Evolutionary conservation across 441 rosid genomes (phyloP), one percentile per base, ranked within the genome.

Genomic region (Daphne laureola): DNA sequence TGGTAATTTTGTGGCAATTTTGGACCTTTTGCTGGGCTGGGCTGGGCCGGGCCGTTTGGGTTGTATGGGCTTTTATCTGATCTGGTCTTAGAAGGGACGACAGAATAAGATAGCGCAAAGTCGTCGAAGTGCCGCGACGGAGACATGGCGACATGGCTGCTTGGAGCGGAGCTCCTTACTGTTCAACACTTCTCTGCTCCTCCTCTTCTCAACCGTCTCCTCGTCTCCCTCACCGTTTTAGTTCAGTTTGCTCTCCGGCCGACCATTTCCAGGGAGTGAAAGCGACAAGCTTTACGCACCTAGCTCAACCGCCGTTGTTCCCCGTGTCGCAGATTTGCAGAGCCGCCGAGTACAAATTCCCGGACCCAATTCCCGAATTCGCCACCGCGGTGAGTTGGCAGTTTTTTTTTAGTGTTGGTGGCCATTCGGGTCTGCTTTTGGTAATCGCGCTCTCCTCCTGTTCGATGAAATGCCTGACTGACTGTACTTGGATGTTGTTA

Each of bases 301-400:
- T 53, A 67, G 53, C 38, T 49, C 43, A 35, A 56, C 8, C 58
- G 8, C 6, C 41, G 9, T 57, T 53, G 2, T 42, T 46, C 47
- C 62, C 74, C 60, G 21, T n/a, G 49, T 51, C 45, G 8, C 75
- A 61, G 44, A 55, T 80, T 31, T 83, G 92, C 73, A 75, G 65
- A 71, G 84, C 83, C 26, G 81, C 83, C 0, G 94, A 83, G 59
- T 86, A 82, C 73, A 73, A 79, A 63, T 88, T 88, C 57, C 95
- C 95, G 0, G 93, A 88, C 78, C 91, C 98, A 14, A 86, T 88
- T 63, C 93, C 96, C 1, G 95, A 86, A 64, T 88, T 91, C 58
- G 91, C 98, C 35, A 83, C 76, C 64, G 72, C 79, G 2, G 98
- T 85, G 65, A 82, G 84, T 62, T 70, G 1, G 12, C 27, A 18